phyloP scores from a whole-genome alignment of 2,329 filamentous ascomycete species.

The Penicillium rolfsii region DNA sequence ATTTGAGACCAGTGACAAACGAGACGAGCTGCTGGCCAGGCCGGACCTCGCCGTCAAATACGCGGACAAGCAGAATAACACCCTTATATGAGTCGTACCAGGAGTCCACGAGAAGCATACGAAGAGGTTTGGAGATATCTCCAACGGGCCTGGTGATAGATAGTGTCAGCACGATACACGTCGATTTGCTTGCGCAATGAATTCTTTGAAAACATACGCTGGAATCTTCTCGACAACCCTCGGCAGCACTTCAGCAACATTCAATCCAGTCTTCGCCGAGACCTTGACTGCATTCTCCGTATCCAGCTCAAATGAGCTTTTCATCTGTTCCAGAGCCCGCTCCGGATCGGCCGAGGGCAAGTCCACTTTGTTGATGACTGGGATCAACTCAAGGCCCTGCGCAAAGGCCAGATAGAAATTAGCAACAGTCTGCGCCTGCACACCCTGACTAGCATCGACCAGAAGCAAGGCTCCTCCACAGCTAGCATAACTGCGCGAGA shows the following conservation, averaged over 20 bases:
- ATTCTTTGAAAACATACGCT: conserved; percentile 47
- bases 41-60: conserved; percentile 84
- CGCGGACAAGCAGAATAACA: conserved; percentile 83
- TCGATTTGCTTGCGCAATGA: neutral
- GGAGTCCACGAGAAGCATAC: conserved; percentile 89
- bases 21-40: conserved; percentile 86
- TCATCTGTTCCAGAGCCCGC: conserved; percentile 82
- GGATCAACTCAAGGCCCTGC: conserved; percentile 81
- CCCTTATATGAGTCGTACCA: conserved; percentile 98
- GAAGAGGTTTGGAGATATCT: conserved; percentile 70
- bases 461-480: conserved; percentile 91
- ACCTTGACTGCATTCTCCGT: conserved; percentile 74
- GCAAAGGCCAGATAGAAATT: conserved; percentile 98
- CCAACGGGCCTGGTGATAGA: conserved; percentile 63
- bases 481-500: conserved; percentile 92
- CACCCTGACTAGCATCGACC: conserved; percentile 93
- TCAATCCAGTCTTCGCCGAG: conserved; percentile 91
- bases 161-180: conserved; percentile 23
- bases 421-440: conserved; percentile 96
- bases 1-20: conserved; percentile 84
- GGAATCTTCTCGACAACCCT: conserved; percentile 85
- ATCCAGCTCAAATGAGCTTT: conserved; percentile 84
- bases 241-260: conserved; percentile 81
- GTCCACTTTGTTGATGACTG: conserved; percentile 96
- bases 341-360: conserved; percentile 86